phyloP scores from a whole-genome alignment of 306 rosid species.

The Begonia masoniana region DNA sequence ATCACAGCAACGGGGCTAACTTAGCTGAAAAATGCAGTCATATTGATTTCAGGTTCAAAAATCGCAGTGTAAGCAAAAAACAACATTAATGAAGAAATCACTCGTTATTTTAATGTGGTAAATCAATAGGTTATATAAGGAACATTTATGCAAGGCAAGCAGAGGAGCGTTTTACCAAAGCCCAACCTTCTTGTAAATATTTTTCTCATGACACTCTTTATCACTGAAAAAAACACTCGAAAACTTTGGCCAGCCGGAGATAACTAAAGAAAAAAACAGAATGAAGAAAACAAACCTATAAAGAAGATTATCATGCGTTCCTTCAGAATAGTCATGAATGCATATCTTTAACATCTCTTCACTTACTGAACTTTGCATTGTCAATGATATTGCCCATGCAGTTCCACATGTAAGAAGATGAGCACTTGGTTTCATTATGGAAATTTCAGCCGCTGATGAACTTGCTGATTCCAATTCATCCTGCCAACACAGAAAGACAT shows the following conservation, averaged over 20 bases:
- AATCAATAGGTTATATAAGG: no score
- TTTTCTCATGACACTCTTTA: no score
- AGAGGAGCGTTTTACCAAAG: not conserved
- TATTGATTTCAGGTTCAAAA: no score
- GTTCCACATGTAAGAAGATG: constrained; percentile 49
- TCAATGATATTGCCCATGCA: constrained; percentile 78
- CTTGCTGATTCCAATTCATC: constrained; percentile 29
- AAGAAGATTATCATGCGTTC: constrained; percentile 37
- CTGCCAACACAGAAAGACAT: constrained; percentile 20
- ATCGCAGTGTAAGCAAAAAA: no score
- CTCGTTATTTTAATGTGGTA: not conserved
- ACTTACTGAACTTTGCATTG: constrained; percentile 44
- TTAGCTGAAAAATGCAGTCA: no score
- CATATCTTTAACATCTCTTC: constrained; percentile 52
- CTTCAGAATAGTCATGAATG: constrained; percentile 27
- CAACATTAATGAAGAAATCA: not conserved
- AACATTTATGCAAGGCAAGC: no score
- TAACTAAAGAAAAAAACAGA: no score
- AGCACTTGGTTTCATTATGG: constrained; percentile 21
- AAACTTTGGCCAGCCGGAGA: no score
- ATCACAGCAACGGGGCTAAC: no score
- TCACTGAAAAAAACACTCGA: no score
- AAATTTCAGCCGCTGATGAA: constrained; percentile 34
- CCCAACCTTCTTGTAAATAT: no score
- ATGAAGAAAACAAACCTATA: constrained; percentile 41